These are phyloP conservation scores for Clarireedia monteithiana DNA, from an alignment of 2,329 filamentous ascomycete genomes.

Conservation along the genomic window DNA sequence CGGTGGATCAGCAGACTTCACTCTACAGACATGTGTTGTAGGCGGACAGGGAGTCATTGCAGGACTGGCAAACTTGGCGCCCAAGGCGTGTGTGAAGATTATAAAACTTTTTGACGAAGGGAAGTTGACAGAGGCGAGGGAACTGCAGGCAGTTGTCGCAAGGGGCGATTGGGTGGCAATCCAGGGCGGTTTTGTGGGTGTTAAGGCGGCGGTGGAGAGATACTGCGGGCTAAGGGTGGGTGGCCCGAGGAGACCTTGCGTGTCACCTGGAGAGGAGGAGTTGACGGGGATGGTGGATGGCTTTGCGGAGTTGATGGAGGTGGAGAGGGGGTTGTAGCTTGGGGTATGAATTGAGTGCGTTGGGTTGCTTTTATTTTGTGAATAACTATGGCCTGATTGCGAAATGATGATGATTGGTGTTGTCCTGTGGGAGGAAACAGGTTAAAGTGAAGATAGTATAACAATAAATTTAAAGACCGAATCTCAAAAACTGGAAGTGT, in stretches of 20 bases:
- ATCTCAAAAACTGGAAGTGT: too few relatives aligned
- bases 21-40: constrained; percentile 1
- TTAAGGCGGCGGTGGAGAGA: constrained; percentile 52
- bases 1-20: constrained; percentile 4
- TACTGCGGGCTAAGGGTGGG: constrained; percentile 53
- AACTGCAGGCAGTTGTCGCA: constrained; percentile 53
- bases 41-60: constrained; percentile 5
- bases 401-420: too few relatives aligned
- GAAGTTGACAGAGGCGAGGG: constrained; percentile 47
- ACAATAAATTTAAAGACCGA: too few relatives aligned
- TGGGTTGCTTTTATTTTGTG: too few relatives aligned
- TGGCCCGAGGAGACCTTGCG: constrained; percentile 45
- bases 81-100: constrained; percentile 46
- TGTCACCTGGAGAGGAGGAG: not conserved
- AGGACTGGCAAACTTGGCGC: constrained; percentile 5
- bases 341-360: too few relatives aligned
- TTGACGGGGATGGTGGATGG: not conserved
- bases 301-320: too few relatives aligned
- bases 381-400: too few relatives aligned
- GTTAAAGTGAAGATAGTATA: too few relatives aligned
- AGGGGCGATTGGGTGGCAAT: constrained; percentile 60
- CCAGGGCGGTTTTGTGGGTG: constrained; percentile 56
- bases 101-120: constrained; percentile 49
- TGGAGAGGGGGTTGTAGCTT: too few relatives aligned
- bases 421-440: too few relatives aligned